Evolutionary conservation across 208 protist species (phyloP).

Genomic region (Entamoeba moshkovskii): DNA sequence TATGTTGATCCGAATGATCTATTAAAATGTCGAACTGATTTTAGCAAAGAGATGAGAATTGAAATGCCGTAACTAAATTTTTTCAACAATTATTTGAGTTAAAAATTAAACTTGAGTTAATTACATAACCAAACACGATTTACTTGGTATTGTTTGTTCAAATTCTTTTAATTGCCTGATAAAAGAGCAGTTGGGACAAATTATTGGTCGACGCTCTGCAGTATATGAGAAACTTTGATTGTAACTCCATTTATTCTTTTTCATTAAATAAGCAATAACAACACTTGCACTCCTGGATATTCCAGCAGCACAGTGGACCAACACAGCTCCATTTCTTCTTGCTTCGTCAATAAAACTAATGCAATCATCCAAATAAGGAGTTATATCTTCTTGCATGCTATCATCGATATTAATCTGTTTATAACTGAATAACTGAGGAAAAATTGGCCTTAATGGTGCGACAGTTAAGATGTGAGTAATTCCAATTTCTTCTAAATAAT

Average conservation of each 20-base stretch:
- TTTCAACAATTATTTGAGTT: too few species aligned
- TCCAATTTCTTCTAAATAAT: neutral
- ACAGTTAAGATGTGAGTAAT: neutral
- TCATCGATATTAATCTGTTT: neutral
- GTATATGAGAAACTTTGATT: neutral
- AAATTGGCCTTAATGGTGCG: neutral
- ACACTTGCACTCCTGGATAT: neutral
- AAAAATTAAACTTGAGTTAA: neutral
- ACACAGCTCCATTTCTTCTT: neutral
- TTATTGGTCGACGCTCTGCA: neutral
- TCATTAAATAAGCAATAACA: neutral
- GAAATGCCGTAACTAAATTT: too few species aligned
- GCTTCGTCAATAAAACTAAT: neutral
- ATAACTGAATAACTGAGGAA: neutral
- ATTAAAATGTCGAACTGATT: neutral
- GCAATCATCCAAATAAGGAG: neutral
- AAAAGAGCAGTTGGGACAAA: neutral
- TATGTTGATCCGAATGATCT: neutral
- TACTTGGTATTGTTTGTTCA: neutral
- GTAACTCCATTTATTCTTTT: neutral
- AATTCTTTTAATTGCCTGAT: neutral
- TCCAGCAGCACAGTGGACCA: neutral
- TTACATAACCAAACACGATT: neutral
- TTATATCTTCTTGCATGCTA: neutral
- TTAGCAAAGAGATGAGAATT: neutral